Evolutionary conservation across 768 basidiomycete genomes (phyloP).

Genomic region (Coprinopsis strossmayeri): DNA sequence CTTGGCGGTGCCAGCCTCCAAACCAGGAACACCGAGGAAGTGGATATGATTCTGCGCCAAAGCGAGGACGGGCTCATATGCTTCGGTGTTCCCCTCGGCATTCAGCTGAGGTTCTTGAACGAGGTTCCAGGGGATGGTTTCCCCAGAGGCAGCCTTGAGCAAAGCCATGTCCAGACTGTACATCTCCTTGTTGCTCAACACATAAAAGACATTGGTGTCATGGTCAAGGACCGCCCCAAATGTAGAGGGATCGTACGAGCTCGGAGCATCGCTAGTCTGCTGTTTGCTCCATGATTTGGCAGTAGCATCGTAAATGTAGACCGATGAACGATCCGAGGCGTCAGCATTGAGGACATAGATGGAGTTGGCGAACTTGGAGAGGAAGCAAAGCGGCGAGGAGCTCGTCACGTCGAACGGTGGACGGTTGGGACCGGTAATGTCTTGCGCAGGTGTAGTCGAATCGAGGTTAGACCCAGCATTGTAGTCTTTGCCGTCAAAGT

Average conservation of each 20-base stretch:
- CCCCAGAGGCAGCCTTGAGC: conserved; percentile 53
- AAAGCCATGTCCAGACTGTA: conserved; percentile 65
- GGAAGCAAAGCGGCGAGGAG: conserved; percentile 3
- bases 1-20: conserved; percentile 48
- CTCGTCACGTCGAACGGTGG: background rate
- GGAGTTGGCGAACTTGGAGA: conserved; percentile 68
- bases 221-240: conserved; percentile 82
- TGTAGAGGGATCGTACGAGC: conserved; percentile 51
- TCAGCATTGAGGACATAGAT: conserved; percentile 83
- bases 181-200: conserved; percentile 38
- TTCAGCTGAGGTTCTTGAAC: conserved; percentile 51
- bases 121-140: conserved; percentile 57
- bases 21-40: conserved; percentile 58
- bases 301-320: conserved; percentile 79
- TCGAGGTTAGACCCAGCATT: conserved; percentile 49
- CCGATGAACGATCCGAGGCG: conserved; percentile 51
- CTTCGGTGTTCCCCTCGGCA: conserved; percentile 25
- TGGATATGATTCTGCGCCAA: conserved; percentile 71
- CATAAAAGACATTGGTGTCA: conserved; percentile 84
- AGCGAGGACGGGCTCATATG: conserved; percentile 60
- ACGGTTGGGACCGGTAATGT: conserved; percentile 80
- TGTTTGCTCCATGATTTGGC: conserved; percentile 79
- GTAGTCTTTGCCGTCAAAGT: conserved; percentile 79
- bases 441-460: conserved; percentile 21
- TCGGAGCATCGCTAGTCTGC: conserved; percentile 34